A percentile compares a stretch with the other conserved stretches of the same genome.
These are phyloP conservation scores for Rhodotorula sp. DNA, from an alignment of 1,284 basidiomycete genomes.

Conservation along the genomic window DNA sequence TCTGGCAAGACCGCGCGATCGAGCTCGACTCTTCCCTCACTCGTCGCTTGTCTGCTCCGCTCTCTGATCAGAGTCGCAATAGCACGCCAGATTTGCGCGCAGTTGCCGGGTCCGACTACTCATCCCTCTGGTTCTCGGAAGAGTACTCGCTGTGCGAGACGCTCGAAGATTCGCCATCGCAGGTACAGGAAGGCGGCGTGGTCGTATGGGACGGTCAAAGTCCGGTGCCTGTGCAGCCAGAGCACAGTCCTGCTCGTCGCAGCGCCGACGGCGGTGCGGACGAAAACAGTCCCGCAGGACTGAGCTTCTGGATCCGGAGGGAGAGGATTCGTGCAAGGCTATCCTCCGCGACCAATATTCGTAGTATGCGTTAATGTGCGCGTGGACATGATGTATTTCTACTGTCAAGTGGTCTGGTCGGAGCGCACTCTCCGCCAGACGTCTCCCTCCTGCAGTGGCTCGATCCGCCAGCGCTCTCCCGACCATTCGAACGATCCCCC, in stretches of 20 bases:
- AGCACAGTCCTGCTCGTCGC: too few species aligned
- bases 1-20: background rate
- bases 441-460: background rate
- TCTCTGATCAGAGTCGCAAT: too few species aligned
- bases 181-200: background rate
- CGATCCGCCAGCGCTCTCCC: background rate
- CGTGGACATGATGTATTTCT: background rate
- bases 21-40: background rate
- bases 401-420: background rate
- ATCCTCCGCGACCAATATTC: background rate
- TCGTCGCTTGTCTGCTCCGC: background rate
- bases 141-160: background rate
- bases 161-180: background rate
- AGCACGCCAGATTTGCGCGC: too few species aligned
- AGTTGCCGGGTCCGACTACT: too few species aligned
- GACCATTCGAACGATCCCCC: constrained; percentile 7
- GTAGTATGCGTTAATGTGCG: background rate
- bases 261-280: background rate
- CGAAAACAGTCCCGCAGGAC: background rate
- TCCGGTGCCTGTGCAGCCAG: too few species aligned
- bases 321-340: background rate
- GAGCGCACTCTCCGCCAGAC: constrained; percentile 2
- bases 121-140: background rate
- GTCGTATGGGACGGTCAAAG: too few species aligned
- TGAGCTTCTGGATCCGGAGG: too few species aligned